phyloP scores from a whole-genome alignment of 371 early-diverging fungal species.

The Rhizopus microsporus region DNA sequence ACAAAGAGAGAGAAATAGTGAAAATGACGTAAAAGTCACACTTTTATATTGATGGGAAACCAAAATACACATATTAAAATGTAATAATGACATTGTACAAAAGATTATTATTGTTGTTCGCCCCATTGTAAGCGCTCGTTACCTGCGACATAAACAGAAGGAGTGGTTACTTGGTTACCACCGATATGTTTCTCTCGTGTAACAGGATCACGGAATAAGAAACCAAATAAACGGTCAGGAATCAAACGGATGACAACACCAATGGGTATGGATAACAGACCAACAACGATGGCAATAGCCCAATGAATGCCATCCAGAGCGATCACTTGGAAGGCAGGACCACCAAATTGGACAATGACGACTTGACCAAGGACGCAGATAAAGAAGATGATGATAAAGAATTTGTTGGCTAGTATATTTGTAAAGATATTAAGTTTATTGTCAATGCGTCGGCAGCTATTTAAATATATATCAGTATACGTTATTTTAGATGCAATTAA shows the following conservation, averaged over 20 bases:
- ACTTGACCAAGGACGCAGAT: constrained; percentile 54
- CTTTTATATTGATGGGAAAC: neutral
- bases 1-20: neutral
- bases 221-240: constrained; percentile 48
- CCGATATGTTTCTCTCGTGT: constrained; percentile 30
- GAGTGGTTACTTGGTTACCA: constrained; percentile 9
- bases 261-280: constrained; percentile 63
- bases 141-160: constrained; percentile 35
- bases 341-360: constrained; percentile 60
- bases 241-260: constrained; percentile 69
- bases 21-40: neutral
- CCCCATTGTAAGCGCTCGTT: constrained; percentile 30
- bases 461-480: neutral
- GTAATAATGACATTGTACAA: neutral
- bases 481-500: too few relatives aligned
- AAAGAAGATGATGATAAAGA: constrained; percentile 58
- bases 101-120: constrained; percentile 1
- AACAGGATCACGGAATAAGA: constrained; percentile 24
- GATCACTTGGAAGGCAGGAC: constrained; percentile 52
- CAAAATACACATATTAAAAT: too few relatives aligned
- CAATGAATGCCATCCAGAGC: constrained; percentile 57
- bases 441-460: constrained; percentile 59
- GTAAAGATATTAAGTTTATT: constrained; percentile 58
- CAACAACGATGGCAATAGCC: constrained; percentile 64
- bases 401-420: constrained; percentile 48